A percentile compares a stretch with the other conserved stretches of the same genome.
Conservation (phyloP, 306 rosid genomes). For the Lablab purpureus region DNA sequence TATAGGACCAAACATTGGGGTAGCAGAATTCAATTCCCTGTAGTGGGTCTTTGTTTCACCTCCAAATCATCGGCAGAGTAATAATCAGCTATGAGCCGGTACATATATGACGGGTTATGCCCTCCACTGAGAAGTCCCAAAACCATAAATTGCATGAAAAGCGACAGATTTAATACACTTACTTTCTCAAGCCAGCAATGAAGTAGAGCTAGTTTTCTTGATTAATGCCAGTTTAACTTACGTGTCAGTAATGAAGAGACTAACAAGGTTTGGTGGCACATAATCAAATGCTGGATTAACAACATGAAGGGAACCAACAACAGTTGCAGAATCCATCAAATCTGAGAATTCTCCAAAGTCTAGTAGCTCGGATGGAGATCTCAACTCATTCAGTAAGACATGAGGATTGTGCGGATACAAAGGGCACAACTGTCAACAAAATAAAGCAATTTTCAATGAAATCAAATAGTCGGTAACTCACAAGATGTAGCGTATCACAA, state of each 20-base stretch:
- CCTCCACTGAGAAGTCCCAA: slow-evolving; percentile 80
- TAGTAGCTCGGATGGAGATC: slow-evolving; percentile 98
- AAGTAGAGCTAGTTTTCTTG: slow-evolving; percentile 7
- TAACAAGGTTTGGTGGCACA: slow-evolving; percentile 93
- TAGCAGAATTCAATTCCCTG: slow-evolving; percentile 61
- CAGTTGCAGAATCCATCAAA: slow-evolving; percentile 84
- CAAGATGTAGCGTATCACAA: slow-evolving; percentile 30
- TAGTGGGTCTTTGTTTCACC: slow-evolving; percentile 65
- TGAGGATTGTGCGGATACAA: slow-evolving; percentile 97
- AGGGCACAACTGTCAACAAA: slow-evolving; percentile 82
- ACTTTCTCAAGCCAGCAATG: slow-evolving; percentile 16
- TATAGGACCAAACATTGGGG: slow-evolving; percentile 42
- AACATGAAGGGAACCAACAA: slow-evolving; percentile 80
- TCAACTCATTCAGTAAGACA: slow-evolving; percentile 83
- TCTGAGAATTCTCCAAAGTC: slow-evolving; percentile 99
- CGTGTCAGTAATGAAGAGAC: slow-evolving; percentile 95
- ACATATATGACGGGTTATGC: slow-evolving; percentile 95
- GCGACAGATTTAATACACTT: slow-evolving; percentile 27
- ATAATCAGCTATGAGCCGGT: slow-evolving; percentile 94
- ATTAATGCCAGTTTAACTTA: slow-evolving; percentile 59
- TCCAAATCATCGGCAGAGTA: slow-evolving; percentile 97
- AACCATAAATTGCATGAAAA: slow-evolving; percentile 32
- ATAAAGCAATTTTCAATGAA: slow-evolving; percentile 45
- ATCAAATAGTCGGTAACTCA: slow-evolving; percentile 24
- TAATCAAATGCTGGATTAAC: slow-evolving; percentile 94